Evolutionary conservation across 2,329 filamentous ascomycete species (phyloP).

Genomic region (Daldinia sp.): DNA sequence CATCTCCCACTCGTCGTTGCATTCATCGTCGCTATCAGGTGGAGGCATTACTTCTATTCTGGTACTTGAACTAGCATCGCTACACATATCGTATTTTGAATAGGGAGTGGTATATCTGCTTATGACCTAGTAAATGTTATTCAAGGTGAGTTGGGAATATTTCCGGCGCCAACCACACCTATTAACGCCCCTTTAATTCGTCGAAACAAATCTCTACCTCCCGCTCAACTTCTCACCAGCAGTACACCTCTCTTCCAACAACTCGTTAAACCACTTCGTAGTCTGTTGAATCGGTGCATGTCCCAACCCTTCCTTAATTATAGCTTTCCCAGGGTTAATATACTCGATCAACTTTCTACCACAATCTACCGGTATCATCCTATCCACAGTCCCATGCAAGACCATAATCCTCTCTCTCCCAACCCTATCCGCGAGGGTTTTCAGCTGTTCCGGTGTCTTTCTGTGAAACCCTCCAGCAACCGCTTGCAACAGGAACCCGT

Average conservation of each 20-base stretch:
- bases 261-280: constrained; percentile 69
- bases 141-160: neutral
- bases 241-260: constrained; percentile 57
- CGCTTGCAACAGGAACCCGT: constrained; percentile 59
- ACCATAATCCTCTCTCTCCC: constrained; percentile 77
- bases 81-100: neutral
- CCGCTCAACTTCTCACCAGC: constrained; percentile 53
- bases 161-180: too few relatives aligned
- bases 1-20: too few relatives aligned
- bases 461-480: constrained; percentile 13
- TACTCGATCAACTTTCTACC: constrained; percentile 71
- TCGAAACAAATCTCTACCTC: constrained; percentile 3
- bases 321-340: constrained; percentile 65
- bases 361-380: constrained; percentile 77
- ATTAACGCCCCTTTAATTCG: neutral
- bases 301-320: constrained; percentile 72
- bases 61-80: too few relatives aligned
- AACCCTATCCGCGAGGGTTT: constrained; percentile 69
- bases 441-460: constrained; percentile 69
- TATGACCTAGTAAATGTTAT: neutral
- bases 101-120: neutral
- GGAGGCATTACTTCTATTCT: neutral
- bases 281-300: constrained; percentile 79
- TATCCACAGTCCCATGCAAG: constrained; percentile 76
- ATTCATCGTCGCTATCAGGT: neutral